phyloP scores from a whole-genome alignment of 208 protist species.

The Trypanosoma cruzi region DNA sequence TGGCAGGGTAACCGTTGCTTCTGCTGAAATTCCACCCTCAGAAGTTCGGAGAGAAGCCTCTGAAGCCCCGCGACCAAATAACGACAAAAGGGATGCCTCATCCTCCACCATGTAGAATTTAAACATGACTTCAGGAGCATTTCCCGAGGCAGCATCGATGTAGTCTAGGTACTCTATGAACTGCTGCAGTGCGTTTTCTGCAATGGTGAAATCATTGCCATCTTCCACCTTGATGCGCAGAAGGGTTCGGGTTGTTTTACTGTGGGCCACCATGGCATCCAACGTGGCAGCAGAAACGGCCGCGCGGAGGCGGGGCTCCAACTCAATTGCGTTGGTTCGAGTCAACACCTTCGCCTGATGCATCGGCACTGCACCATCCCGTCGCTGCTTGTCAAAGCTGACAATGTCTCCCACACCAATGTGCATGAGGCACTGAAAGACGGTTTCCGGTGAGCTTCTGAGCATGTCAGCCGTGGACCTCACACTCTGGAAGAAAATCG shows the following conservation, averaged over 20 bases:
- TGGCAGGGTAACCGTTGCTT: slow-evolving; percentile 1
- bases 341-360: slow-evolving; percentile 92
- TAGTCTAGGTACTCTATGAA: slow-evolving; percentile 84
- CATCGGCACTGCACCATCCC: slow-evolving; percentile 84
- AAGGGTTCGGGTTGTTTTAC: slow-evolving; percentile 62
- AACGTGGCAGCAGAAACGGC: slow-evolving; percentile 57
- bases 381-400: slow-evolving; percentile 80
- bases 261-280: slow-evolving; percentile 64
- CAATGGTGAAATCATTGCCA: slow-evolving; percentile 80
- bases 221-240: slow-evolving; percentile 91
- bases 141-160: slow-evolving; percentile 50
- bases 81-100: slow-evolving; percentile 42
- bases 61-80: slow-evolving; percentile 40
- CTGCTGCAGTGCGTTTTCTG: slow-evolving; percentile 55
- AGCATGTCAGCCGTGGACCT: slow-evolving; percentile 42
- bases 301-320: slow-evolving; percentile 59
- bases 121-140: slow-evolving; percentile 57
- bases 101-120: slow-evolving; percentile 89
- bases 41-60: background rate
- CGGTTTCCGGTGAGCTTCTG: slow-evolving; percentile 44
- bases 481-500: slow-evolving; percentile 62
- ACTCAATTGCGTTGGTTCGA: slow-evolving; percentile 62
- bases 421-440: slow-evolving; percentile 90
- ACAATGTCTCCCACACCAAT: slow-evolving; percentile 76
- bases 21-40: background rate